Conservation (phyloP, 129 eudicot species). For the Centrapalus pauciflorus region DNA sequence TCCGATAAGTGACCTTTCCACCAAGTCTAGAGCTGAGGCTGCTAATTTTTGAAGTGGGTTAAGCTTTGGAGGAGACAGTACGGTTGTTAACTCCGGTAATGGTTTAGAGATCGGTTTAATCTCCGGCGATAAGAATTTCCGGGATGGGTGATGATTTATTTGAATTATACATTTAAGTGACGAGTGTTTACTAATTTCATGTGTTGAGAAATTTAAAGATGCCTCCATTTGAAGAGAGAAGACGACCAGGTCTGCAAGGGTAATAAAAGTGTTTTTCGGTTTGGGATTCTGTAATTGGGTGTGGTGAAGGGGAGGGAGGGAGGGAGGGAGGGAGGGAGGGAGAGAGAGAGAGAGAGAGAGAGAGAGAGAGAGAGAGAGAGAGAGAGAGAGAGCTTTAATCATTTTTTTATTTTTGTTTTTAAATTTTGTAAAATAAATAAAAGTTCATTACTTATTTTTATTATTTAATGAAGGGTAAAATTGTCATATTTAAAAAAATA, state of each 20-base stretch:
- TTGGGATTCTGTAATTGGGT: no score
- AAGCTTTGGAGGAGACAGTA: constrained; percentile 8
- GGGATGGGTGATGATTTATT: constrained; percentile 18
- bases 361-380: no score
- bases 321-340: no score
- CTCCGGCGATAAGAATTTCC: constrained; percentile 7
- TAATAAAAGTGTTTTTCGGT: background rate
- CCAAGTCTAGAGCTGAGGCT: constrained; percentile 34
- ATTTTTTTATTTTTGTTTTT: no score
- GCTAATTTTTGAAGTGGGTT: constrained; percentile 60
- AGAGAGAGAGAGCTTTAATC: no score
- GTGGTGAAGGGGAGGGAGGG: no score
- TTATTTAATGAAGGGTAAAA: no score
- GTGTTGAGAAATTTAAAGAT: background rate
- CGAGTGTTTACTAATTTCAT: background rate
- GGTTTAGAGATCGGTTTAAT: background rate
- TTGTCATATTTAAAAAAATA: no score
- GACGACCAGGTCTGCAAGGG: no score
- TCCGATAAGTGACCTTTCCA: constrained; percentile 31
- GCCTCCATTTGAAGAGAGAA: constrained; percentile 19
- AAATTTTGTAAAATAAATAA: no score
- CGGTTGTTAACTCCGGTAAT: background rate
- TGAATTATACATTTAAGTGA: constrained; percentile 32
- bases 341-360: no score
- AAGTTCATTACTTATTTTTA: no score